phyloP scores from a whole-genome alignment of 768 basidiomycete genomes.

The Galerina sulciceps region DNA sequence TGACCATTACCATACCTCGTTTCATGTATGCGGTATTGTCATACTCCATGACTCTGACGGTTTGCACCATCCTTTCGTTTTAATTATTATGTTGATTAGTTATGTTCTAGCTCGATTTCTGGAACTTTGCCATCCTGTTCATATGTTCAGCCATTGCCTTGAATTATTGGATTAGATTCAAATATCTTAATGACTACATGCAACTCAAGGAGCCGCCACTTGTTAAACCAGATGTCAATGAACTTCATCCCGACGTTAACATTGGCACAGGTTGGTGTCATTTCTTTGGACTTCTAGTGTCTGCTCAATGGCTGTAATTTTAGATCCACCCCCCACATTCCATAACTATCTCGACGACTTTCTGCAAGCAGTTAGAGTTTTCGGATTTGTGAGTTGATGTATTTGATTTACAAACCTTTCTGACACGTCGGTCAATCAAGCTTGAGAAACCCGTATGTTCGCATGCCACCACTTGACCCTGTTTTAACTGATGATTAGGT shows the following conservation, averaged over 20 bases:
- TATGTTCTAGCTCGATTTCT: conserved; percentile 77
- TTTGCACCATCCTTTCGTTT: conserved; percentile 33
- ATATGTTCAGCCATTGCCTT: conserved; percentile 64
- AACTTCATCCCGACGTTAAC: conserved; percentile 92
- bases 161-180: conserved; percentile 86
- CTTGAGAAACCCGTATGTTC: conserved; percentile 87
- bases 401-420: not conserved
- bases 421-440: conserved; percentile 26
- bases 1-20: conserved; percentile 82
- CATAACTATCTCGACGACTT: conserved; percentile 99
- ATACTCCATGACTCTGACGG: conserved; percentile 89
- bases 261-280: conserved; percentile 64
- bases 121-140: conserved; percentile 85
- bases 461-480: not conserved
- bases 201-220: conserved; percentile 82
- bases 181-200: conserved; percentile 76
- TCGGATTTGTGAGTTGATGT: conserved; percentile 75
- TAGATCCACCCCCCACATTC: conserved; percentile 73
- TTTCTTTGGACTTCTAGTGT: not conserved
- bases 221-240: conserved; percentile 81
- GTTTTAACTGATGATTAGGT: conserved; percentile 53
- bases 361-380: conserved; percentile 92
- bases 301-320: not conserved
- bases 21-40: conserved; percentile 79
- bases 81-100: conserved; percentile 1